These are phyloP conservation scores for Chaetomiaceae sp. DNA, from an alignment of 2,329 filamentous ascomycete species.

Conservation along the genomic window DNA sequence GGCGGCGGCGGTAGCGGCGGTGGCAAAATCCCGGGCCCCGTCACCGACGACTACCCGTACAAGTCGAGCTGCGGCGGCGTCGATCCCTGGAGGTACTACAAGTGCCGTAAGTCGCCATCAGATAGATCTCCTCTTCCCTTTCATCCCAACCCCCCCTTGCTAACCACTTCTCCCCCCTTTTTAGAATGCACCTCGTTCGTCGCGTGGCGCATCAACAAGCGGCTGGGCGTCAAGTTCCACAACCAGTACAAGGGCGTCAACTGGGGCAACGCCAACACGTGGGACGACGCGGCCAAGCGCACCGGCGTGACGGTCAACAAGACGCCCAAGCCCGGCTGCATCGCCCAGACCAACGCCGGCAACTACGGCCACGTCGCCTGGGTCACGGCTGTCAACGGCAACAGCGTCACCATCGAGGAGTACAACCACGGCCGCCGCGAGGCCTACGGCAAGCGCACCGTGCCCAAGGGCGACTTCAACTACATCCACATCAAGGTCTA, in stretches of 20 bases:
- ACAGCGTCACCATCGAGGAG: conserved; percentile 21
- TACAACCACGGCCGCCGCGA: conserved; percentile 15
- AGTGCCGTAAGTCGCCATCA: conserved; percentile 10
- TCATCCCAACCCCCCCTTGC: neutral
- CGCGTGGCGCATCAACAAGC: conserved; percentile 20
- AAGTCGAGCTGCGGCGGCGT: conserved; percentile 12
- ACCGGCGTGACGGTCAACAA: conserved; percentile 17
- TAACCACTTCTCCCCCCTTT: neutral
- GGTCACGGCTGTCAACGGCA: conserved; percentile 11
- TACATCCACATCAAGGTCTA: conserved; percentile 20
- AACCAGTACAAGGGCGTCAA: conserved; percentile 20
- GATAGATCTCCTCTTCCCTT: neutral
- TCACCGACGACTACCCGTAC: conserved; percentile 21
- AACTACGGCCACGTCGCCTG: conserved; percentile 18
- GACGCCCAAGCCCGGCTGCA: conserved; percentile 14
- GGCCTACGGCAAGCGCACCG: conserved; percentile 17
- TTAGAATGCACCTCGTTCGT: conserved; percentile 20
- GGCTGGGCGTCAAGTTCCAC: conserved; percentile 19
- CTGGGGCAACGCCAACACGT: conserved; percentile 19
- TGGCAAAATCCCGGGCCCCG: conserved; percentile 15
- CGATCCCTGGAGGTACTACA: conserved; percentile 19
- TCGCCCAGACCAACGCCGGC: conserved; percentile 17
- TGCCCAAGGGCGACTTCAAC: conserved; percentile 14
- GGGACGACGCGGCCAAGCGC: conserved; percentile 15
- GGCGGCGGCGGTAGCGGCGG: neutral